Base-by-base conservation (phyloP, 208 protist genomes). In the Endotrypanum monterogeii region DNA sequence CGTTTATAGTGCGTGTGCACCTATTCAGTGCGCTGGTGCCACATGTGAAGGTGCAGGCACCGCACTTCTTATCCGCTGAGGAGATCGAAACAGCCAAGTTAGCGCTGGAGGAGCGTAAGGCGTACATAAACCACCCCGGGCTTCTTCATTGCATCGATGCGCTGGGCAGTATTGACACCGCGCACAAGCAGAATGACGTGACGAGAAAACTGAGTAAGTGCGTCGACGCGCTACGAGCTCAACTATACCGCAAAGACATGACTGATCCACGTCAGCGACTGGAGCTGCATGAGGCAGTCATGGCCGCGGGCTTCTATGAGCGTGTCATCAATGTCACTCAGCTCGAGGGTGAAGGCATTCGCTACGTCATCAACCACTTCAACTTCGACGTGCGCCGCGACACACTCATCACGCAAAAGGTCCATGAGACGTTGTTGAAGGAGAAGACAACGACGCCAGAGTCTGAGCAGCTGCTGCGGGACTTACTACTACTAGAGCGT, bases 341-440 rank as follows among this genome's bases (percentile, higher is more conserved):
- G 39, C 82, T 96, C 9, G 85, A 93, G 48, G 91, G 90, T 25
- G 91, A 96, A 76, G 74, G 70, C 18, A 84, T 88, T 41, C 84
- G 93, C 30, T 97, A 95, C 83, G 89, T 94, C 23, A 68, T 96
- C 23, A 88, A 96, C 68, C 93, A 97, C 83, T 97, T 92, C 83
- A 96, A 96, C 72, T 96, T 96, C 74, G 91, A 96, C 76, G 80
- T 97, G 20, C 93, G 93, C 41, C 93, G 93, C 25, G 93, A 97
- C 79, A 90, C 76, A 3, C 30, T 57, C 25, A 96, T 97, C 70
- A 94, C 93, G 3, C 80, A 83, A 30, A 82, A 82, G 55, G 84
- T 94, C 48, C 89, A 94, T 60, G 80, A 94, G 32, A 85, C 83
- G 23, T 48, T 94, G 41, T 76, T 85, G 11, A 78, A 82, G 51